Conservation (phyloP, 768 basidiomycete species). For the Epithele typhae region DNA sequence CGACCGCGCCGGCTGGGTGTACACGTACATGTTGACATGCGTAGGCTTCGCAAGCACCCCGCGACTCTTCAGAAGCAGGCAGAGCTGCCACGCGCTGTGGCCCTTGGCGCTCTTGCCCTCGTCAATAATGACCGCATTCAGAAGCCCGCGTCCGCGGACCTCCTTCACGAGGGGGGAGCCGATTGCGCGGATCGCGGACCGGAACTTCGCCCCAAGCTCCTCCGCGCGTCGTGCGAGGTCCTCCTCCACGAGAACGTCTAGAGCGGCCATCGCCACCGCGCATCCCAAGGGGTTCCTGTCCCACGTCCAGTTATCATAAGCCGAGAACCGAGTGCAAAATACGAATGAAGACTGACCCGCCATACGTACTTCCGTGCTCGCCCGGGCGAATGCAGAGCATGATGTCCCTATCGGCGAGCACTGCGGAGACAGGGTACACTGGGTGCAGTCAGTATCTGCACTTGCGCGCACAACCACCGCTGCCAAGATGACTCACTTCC, state of each 20-base stretch:
- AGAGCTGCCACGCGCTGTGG: slow-evolving; percentile 93
- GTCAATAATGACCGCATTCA: slow-evolving; percentile 94
- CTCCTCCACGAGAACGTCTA: slow-evolving; percentile 89
- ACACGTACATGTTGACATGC: slow-evolving; percentile 83
- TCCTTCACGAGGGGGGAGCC: slow-evolving; percentile 67
- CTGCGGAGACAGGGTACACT: slow-evolving; percentile 97
- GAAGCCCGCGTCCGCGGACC: slow-evolving; percentile 82
- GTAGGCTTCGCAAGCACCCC: slow-evolving; percentile 96
- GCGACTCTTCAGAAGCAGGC: slow-evolving; percentile 84
- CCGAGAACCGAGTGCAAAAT: too few species aligned
- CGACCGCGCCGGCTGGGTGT: background rate
- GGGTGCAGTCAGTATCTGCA: background rate
- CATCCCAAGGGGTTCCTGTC: slow-evolving; percentile 88
- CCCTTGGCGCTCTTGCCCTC: slow-evolving; percentile 73
- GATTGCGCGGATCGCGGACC: slow-evolving; percentile 52
- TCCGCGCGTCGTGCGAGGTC: slow-evolving; percentile 77
- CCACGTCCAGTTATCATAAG: background rate
- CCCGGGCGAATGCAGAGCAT: slow-evolving; percentile 95
- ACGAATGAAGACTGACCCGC: slow-evolving; percentile 55
- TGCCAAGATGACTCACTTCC: slow-evolving; percentile 67
- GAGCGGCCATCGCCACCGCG: slow-evolving; percentile 91
- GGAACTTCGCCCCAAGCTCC: slow-evolving; percentile 78
- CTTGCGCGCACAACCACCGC: too few species aligned
- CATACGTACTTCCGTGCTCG: slow-evolving; percentile 95
- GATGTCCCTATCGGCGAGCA: slow-evolving; percentile 84